phyloP scores from a whole-genome alignment of 805 yeast species.

The Saccharomycopsis lassenensis region DNA sequence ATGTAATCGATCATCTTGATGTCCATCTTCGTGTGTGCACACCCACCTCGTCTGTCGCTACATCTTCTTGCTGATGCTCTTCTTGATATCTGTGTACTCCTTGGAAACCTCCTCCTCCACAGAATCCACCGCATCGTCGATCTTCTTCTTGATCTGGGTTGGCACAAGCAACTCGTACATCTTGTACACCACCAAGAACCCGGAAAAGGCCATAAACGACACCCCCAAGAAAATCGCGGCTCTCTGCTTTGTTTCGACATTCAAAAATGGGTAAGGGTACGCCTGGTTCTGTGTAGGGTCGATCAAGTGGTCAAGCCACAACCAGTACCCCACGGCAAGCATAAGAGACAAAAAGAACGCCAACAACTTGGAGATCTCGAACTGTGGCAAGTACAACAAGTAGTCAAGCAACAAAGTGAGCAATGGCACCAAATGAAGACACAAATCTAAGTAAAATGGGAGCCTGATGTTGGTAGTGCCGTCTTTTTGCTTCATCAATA shows the following conservation, averaged over 20 bases:
- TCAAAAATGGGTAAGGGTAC: slow-evolving; percentile 18
- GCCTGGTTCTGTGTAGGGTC: slow-evolving; percentile 13
- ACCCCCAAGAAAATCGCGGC: slow-evolving; percentile 8
- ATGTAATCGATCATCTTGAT: no score
- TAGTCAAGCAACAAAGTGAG: slow-evolving; percentile 10
- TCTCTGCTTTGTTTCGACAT: slow-evolving; percentile 12
- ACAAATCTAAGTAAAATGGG: slow-evolving; percentile 12
- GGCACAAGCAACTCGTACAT: background rate
- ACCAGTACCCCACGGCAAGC: slow-evolving; percentile 13
- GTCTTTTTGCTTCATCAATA: slow-evolving; percentile 23
- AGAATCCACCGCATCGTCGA: background rate
- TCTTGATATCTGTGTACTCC: no score
- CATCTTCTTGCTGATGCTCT: no score
- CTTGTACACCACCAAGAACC: slow-evolving; percentile 7
- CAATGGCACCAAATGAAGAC: slow-evolving; percentile 15
- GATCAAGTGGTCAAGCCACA: slow-evolving; percentile 15
- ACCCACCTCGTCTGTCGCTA: no score
- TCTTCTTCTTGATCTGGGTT: background rate
- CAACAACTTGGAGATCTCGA: slow-evolving; percentile 5
- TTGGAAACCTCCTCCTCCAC: no score
- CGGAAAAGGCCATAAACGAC: slow-evolving; percentile 10
- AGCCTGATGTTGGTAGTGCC: slow-evolving; percentile 3
- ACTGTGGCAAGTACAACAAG: slow-evolving; percentile 6
- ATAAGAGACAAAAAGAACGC: slow-evolving; percentile 7
- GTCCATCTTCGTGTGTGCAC: no score